A percentile compares a stretch with the other conserved stretches of the same genome.
phyloP scores from a whole-genome alignment of 441 rosid genomes.

The Populus trichocarpa region DNA sequence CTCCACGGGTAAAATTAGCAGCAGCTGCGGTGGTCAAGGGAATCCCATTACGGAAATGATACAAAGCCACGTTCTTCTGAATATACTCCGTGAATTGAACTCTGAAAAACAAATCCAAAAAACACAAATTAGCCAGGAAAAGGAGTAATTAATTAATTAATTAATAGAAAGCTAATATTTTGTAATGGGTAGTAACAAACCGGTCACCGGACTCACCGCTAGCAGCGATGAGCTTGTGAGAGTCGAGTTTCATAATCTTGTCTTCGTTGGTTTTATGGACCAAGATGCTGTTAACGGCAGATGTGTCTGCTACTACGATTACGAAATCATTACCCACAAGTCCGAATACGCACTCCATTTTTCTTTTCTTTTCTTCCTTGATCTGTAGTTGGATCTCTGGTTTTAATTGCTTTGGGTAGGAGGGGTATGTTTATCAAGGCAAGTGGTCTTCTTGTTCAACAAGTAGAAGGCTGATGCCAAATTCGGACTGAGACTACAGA shows the following conservation, averaged over 20 bases:
- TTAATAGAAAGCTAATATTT: background rate
- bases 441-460: conserved; percentile 16
- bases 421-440: background rate
- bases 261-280: conserved; percentile 95
- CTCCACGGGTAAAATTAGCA: conserved; percentile 86
- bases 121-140: background rate
- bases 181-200: conserved; percentile 22
- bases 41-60: conserved; percentile 88
- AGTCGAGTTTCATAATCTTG: conserved; percentile 93
- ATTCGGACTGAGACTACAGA: background rate
- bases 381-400: no score
- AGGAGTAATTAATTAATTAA: no score
- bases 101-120: conserved; percentile 20
- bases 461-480: background rate
- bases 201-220: conserved; percentile 98
- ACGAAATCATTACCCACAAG: conserved; percentile 83
- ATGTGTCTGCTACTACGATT: conserved; percentile 75
- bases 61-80: conserved; percentile 89
- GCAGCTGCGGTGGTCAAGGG: conserved; percentile 89
- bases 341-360: conserved; percentile 94
- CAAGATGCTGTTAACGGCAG: conserved; percentile 94
- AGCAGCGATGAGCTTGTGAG: conserved; percentile 95
- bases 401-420: background rate
- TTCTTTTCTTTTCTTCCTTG: conserved; percentile 14
- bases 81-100: conserved; percentile 89